A percentile compares a stretch with the other conserved stretches of the same genome.
Conservation (phyloP, 495 filamentous ascomycete species). For the Penicillium arizonense region DNA sequence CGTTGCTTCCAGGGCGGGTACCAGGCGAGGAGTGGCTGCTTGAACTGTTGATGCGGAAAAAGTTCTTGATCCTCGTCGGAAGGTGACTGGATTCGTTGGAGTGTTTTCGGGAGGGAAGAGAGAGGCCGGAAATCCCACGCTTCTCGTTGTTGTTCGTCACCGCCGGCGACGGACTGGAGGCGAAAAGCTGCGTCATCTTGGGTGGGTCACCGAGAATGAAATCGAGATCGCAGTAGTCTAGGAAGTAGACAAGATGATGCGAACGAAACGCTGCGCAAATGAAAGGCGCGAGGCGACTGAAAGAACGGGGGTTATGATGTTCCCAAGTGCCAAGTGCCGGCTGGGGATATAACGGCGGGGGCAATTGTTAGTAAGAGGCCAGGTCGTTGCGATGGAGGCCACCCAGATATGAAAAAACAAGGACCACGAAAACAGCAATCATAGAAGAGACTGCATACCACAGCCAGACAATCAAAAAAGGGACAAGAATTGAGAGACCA, state of each 20-base stretch:
- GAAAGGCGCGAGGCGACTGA: constrained; percentile 9
- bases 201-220: neutral
- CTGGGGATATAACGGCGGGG: constrained; percentile 18
- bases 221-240: constrained; percentile 1
- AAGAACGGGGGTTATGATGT: constrained; percentile 3
- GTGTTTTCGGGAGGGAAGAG: constrained; percentile 49
- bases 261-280: constrained; percentile 7
- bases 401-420: constrained; percentile 20
- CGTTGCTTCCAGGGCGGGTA: constrained; percentile 36
- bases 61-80: constrained; percentile 89
- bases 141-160: constrained; percentile 43
- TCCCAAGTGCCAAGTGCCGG: constrained; percentile 12
- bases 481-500: constrained; percentile 16
- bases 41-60: constrained; percentile 90
- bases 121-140: constrained; percentile 45
- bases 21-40: constrained; percentile 50
- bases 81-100: constrained; percentile 60
- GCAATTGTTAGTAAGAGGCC: constrained; percentile 9
- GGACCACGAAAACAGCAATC: constrained; percentile 11
- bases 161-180: constrained; percentile 42
- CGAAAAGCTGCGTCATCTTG: constrained; percentile 48
- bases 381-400: constrained; percentile 14
- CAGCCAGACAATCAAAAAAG: constrained; percentile 4
- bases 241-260: constrained; percentile 1
- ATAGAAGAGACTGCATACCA: constrained; percentile 22